Percentiles rank a stretch among this genome's conserved stretches.
These are phyloP conservation scores for Claviceps cyperi DNA, from an alignment of 2,329 filamentous ascomycete species.

Conservation along the genomic window DNA sequence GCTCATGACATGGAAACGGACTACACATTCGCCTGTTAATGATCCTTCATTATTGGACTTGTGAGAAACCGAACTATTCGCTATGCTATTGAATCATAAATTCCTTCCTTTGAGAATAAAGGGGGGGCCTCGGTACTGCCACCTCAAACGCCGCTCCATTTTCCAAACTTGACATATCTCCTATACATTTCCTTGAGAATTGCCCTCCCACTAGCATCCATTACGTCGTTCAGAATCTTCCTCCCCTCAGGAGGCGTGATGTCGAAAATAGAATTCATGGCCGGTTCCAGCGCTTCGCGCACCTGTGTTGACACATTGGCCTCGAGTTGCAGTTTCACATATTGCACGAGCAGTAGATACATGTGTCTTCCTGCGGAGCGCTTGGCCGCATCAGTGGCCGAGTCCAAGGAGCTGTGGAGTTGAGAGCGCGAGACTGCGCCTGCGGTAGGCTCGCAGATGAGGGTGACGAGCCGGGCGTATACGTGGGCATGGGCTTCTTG, in stretches of 20 bases:
- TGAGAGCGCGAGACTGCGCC: conserved; percentile 36
- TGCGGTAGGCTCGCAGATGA: conserved; percentile 44
- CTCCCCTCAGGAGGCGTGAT: conserved; percentile 40
- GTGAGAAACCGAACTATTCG: background rate
- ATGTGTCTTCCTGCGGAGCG: conserved; percentile 47
- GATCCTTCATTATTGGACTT: background rate
- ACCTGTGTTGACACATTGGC: conserved; percentile 33
- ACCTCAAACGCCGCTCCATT: conserved; percentile 43
- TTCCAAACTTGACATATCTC: conserved; percentile 47
- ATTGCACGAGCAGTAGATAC: conserved; percentile 44
- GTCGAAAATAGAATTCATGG: conserved; percentile 43
- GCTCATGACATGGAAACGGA: too few species aligned
- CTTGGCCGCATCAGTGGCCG: conserved; percentile 46
- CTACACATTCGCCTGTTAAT: too few species aligned
- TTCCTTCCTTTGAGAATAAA: too few species aligned
- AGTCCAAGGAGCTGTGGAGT: conserved; percentile 35
- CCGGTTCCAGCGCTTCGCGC: conserved; percentile 41
- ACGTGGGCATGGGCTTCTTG: conserved; percentile 32
- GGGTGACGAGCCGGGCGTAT: conserved; percentile 40
- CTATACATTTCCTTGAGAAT: conserved; percentile 44
- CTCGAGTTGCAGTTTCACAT: conserved; percentile 47
- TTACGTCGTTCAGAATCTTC: conserved; percentile 42
- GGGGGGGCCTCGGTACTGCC: background rate
- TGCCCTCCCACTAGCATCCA: conserved; percentile 44
- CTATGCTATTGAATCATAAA: background rate